phyloP scores from a whole-genome alignment of 805 yeast species.

The Candida piceae region DNA sequence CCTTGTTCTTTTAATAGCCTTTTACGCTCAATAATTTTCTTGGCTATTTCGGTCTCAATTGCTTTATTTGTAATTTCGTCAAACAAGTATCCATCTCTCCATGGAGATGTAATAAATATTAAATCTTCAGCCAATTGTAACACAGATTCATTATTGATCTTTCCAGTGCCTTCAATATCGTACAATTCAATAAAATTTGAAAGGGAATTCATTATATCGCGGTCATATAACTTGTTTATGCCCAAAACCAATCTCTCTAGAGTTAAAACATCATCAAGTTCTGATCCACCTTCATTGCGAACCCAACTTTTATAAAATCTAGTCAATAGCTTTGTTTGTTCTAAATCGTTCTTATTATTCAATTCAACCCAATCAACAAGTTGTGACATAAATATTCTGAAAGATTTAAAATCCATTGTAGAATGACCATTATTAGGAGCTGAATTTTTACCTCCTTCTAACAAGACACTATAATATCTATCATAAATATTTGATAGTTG shows the following conservation, averaged over 20 bases:
- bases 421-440: slow-evolving; percentile 61
- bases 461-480: slow-evolving; percentile 68
- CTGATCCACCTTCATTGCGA: slow-evolving; percentile 54
- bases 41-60: slow-evolving; percentile 66
- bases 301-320: slow-evolving; percentile 68
- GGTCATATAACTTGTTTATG: slow-evolving; percentile 59
- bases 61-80: slow-evolving; percentile 60
- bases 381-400: slow-evolving; percentile 68
- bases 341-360: slow-evolving; percentile 26
- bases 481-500: slow-evolving; percentile 76
- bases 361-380: slow-evolving; percentile 70
- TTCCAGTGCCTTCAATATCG: slow-evolving; percentile 54
- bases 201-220: slow-evolving; percentile 73
- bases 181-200: slow-evolving; percentile 76
- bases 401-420: slow-evolving; percentile 69
- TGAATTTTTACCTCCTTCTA: slow-evolving; percentile 58
- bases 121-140: slow-evolving; percentile 84
- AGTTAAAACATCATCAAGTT: slow-evolving; percentile 50
- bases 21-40: slow-evolving; percentile 45
- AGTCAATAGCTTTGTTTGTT: slow-evolving; percentile 46
- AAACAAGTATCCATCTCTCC: slow-evolving; percentile 66
- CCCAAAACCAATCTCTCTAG: slow-evolving; percentile 72
- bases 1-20: slow-evolving; percentile 27
- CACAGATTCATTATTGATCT: slow-evolving; percentile 72
- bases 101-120: slow-evolving; percentile 74